These are phyloP conservation scores for Tarenaya hassleriana DNA, from an alignment of 345 rosid species.

Conservation along the genomic window DNA sequence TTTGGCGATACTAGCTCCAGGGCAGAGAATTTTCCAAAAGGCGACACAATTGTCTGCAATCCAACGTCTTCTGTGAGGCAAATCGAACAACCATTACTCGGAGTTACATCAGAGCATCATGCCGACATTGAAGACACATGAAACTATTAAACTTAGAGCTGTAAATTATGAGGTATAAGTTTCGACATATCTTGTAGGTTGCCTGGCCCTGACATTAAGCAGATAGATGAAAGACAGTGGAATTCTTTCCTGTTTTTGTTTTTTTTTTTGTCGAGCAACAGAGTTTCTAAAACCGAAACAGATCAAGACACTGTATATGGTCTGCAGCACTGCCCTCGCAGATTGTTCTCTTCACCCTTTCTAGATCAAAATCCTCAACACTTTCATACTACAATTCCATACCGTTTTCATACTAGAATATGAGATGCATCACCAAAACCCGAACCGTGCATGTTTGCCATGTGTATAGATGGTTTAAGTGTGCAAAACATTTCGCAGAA, in stretches of 20 bases:
- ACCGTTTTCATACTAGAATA: too few relatives aligned
- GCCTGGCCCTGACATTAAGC: conserved; percentile 18
- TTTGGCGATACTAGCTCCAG: conserved; percentile 77
- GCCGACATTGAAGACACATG: conserved; percentile 15
- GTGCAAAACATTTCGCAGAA: too few relatives aligned
- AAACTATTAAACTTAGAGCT: conserved; percentile 26
- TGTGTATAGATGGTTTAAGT: too few relatives aligned
- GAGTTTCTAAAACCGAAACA: conserved; percentile 12
- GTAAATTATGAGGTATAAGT: conserved; percentile 27
- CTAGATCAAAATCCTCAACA: too few relatives aligned
- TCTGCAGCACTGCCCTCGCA: conserved; percentile 2
- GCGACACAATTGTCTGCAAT: conserved; percentile 27
- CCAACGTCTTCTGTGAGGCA: conserved; percentile 20
- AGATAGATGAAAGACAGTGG: conserved; percentile 23
- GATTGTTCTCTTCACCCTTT: too few relatives aligned
- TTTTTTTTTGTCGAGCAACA: conserved; percentile 10
- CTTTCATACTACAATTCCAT: too few relatives aligned
- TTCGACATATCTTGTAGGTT: neutral
- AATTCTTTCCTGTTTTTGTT: neutral
- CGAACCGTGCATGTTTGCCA: too few relatives aligned
- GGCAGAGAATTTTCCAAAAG: conserved; percentile 72
- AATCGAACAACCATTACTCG: conserved; percentile 7
- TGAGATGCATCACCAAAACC: too few relatives aligned
- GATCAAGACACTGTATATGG: conserved; percentile 15
- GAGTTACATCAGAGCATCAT: conserved; percentile 14